phyloP scores from a whole-genome alignment of 2,329 filamentous ascomycete species.

The Neocatenulostroma microsporum region DNA sequence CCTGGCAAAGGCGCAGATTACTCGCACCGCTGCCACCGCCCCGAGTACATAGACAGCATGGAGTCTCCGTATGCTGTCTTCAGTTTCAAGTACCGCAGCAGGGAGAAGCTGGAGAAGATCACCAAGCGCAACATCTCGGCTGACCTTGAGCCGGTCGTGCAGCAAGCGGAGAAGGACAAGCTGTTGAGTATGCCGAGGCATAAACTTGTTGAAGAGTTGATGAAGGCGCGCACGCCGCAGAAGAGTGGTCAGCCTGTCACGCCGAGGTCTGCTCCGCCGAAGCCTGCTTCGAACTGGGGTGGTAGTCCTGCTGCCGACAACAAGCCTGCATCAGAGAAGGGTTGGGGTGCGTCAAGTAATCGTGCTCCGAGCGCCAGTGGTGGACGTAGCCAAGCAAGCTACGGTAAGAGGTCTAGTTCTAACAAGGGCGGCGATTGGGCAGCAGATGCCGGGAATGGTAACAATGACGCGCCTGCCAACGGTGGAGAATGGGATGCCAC shows the following conservation, averaged over 20 bases:
- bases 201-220: slow-evolving; percentile 23
- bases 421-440: not conserved
- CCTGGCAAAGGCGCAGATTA: slow-evolving; percentile 32
- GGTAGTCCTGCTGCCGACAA: not conserved
- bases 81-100: slow-evolving; percentile 40
- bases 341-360: no score
- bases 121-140: slow-evolving; percentile 23
- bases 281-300: not conserved
- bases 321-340: not conserved
- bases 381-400: no score
- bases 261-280: not conserved
- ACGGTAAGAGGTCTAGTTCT: not conserved
- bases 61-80: slow-evolving; percentile 39
- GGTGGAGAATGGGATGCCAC: no score
- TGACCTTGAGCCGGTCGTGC: slow-evolving; percentile 14
- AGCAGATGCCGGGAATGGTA: not conserved
- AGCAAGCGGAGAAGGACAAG: slow-evolving; percentile 16
- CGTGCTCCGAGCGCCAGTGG: no score
- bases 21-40: slow-evolving; percentile 30
- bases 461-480: no score
- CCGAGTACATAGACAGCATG: slow-evolving; percentile 37
- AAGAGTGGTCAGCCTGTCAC: not conserved
- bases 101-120: slow-evolving; percentile 28
- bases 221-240: slow-evolving; percentile 4
- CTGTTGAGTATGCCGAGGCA: slow-evolving; percentile 26